Evolutionary conservation across 331 rosid genomes (phyloP), one percentile per base, ranked within the genome.

Genomic region (Quercus phellos): DNA sequence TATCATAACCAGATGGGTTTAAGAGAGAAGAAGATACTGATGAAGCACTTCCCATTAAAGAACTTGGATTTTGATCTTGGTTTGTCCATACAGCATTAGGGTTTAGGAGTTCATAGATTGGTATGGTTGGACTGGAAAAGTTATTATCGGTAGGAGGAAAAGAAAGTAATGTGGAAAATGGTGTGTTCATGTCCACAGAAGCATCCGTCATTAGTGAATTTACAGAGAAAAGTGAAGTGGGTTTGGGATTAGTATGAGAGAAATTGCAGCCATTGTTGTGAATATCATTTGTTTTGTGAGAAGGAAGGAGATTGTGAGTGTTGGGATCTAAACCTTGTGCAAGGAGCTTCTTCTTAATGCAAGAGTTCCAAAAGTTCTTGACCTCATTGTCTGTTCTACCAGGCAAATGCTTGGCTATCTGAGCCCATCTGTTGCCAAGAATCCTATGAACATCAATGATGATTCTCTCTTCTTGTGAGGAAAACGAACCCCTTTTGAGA

Each of bases 321-420:
- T 74, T 87, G 75, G 90, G 90, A 77, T 87, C 90, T 22, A 87
- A 59, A 68, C 90, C 90, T 43, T 74, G 85, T 3, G 88, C 78
- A 59, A 87, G 56, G 46, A 87, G 85, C 74, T 87, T 84, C 59
- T 84, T 87, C 80, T 87, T 87, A 68, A 87, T 67, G 81, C 85
- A 82, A 2, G 88, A 84, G 58, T 87, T 87, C 90, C 88, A 87
- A 51, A 79, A 84, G 30, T 84, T 84, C 81, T 84, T 87, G 17
- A 87, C 82, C 83, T 87, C 90, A 55, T 87, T 87, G 75, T 87
- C 90, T 21, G 90, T 87, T 66, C 90, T 79, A 1, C 90, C 88
- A 0, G 90, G 90, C 71, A 87, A 78, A 71, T 87, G 88, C 81
- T 82, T 87, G 61, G 90, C 90, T 74, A 87, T 87, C 60, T 82